These are phyloP conservation scores for Cryptococcus floricola DNA, from an alignment of 1,284 basidiomycete genomes.

Conservation along the genomic window DNA sequence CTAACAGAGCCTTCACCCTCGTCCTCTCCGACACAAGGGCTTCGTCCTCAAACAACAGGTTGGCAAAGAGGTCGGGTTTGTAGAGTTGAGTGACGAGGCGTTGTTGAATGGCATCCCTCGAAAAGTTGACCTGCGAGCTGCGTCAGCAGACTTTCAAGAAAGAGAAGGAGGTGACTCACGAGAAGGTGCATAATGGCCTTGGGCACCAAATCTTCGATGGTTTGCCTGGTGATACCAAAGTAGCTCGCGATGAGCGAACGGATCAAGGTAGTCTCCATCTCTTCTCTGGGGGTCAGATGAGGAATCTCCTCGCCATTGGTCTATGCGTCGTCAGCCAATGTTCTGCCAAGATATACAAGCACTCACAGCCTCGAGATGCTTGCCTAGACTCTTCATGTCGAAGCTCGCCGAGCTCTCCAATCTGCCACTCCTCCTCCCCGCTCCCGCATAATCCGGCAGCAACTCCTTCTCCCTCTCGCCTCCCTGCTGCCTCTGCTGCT, in stretches of 20 bases:
- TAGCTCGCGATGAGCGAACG: slow-evolving; percentile 91
- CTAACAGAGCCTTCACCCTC: slow-evolving; percentile 87
- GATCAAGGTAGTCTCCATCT: slow-evolving; percentile 94
- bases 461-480: slow-evolving; percentile 24
- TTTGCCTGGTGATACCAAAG: slow-evolving; percentile 92
- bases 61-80: slow-evolving; percentile 87
- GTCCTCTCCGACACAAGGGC: slow-evolving; percentile 86
- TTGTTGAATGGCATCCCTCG: slow-evolving; percentile 94
- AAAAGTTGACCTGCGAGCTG: slow-evolving; percentile 75
- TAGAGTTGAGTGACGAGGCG: slow-evolving; percentile 87
- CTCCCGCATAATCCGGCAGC: slow-evolving; percentile 45
- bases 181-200: slow-evolving; percentile 86
- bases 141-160: background rate
- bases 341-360: background rate
- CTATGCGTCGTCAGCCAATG: slow-evolving; percentile 42
- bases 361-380: slow-evolving; percentile 88
- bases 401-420: slow-evolving; percentile 64
- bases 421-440: slow-evolving; percentile 53
- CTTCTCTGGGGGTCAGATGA: slow-evolving; percentile 72
- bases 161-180: slow-evolving; percentile 19
- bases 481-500: slow-evolving; percentile 1
- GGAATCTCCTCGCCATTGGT: slow-evolving; percentile 57
- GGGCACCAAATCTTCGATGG: slow-evolving; percentile 93
- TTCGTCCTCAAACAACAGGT: slow-evolving; percentile 94
- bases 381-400: slow-evolving; percentile 98